A percentile compares a stretch with the other conserved stretches of the same genome.
These are phyloP conservation scores for Candida nemodendra DNA, from an alignment of 805 yeast genomes.

Conservation along the genomic window DNA sequence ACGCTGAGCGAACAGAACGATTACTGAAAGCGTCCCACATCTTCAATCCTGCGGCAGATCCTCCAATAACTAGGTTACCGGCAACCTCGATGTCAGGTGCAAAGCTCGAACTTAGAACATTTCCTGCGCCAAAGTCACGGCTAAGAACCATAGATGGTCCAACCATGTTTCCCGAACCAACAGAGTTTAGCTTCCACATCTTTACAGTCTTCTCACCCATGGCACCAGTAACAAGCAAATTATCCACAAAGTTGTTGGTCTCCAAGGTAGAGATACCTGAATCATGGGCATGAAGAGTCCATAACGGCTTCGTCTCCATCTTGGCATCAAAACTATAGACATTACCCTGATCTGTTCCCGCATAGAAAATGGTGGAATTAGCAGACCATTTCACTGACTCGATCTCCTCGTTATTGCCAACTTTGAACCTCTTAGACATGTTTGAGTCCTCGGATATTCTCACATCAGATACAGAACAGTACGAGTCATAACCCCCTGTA, in stretches of 20 bases:
- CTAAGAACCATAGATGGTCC: conserved; percentile 84
- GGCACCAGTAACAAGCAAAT: conserved; percentile 81
- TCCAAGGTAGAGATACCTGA: conserved; percentile 84
- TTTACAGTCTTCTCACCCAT: conserved; percentile 86
- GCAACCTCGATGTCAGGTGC: conserved; percentile 81
- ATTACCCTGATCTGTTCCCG: conserved; percentile 90
- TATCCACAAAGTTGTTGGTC: conserved; percentile 63
- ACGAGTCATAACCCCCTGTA: conserved; percentile 93
- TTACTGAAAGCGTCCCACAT: conserved; percentile 92
- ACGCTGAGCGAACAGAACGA: conserved; percentile 67
- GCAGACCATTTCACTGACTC: conserved; percentile 77
- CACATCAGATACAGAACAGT: conserved; percentile 79
- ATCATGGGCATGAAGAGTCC: conserved; percentile 98
- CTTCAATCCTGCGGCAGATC: conserved; percentile 78
- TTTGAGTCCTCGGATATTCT: conserved; percentile 61
- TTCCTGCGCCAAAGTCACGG: conserved; percentile 92
- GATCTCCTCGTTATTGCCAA: conserved; percentile 64
- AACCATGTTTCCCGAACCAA: conserved; percentile 7
- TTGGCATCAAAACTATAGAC: conserved; percentile 88
- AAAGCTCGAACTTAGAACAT: conserved; percentile 77
- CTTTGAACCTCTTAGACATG: conserved; percentile 64
- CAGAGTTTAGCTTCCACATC: conserved; percentile 69
- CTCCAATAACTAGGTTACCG: conserved; percentile 84
- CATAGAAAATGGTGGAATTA: conserved; percentile 55
- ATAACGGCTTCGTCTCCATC: conserved; percentile 62